Base-by-base conservation (phyloP, 805 yeast genomes). In the Candida qinlingensis region DNA sequence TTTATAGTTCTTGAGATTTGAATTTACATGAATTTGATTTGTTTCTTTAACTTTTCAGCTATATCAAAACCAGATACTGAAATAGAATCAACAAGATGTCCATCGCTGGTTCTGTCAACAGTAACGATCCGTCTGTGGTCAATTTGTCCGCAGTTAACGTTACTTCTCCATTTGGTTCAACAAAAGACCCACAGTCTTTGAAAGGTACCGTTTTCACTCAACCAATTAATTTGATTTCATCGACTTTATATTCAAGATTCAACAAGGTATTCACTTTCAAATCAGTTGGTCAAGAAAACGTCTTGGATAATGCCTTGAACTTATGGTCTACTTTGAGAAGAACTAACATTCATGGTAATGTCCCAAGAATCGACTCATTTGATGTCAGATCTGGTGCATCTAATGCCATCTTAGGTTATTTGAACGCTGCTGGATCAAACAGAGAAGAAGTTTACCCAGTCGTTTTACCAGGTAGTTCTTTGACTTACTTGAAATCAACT, bases 311-410 rank as follows among this genome's bases (percentile, higher is more conserved):
- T n/a, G 74, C 79, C 42, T 62, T 85, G 53, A 72, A 71, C 52
- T 65, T 75, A 45, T 89, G 96, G 96, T 62, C 74, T 40, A 64
- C 70, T 41, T 65, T 72, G 43, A 72, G 71, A 60, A 75, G 78
- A 59, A 60, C 63, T 37, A 84, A 85, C 61, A 70, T 79, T 11
- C 61, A 66, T 41, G 82, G 81, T 27, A 67, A 64, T n/a, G 79
- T 82, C 47, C 94, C 95, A 29, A 72, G 72, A 46, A 66, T 84
- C 56, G 72, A 80, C 61, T 70, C 59, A 54, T 66, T 84, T 49
- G 89, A 90, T 61, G 78, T 87, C 48, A 81, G 96, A 64, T 72
- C 85, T 3, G 97, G 97, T 58, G 94, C 96, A 33, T 87, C 92
- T 41, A 76, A 81, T 53, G 78, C 87, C 29, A 75, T 92, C 41